A percentile compares a stretch with the other conserved stretches of the same genome.
Evolutionary conservation across 2,329 filamentous ascomycete genomes (phyloP).

Genomic region (Blumeria graminis): DNA sequence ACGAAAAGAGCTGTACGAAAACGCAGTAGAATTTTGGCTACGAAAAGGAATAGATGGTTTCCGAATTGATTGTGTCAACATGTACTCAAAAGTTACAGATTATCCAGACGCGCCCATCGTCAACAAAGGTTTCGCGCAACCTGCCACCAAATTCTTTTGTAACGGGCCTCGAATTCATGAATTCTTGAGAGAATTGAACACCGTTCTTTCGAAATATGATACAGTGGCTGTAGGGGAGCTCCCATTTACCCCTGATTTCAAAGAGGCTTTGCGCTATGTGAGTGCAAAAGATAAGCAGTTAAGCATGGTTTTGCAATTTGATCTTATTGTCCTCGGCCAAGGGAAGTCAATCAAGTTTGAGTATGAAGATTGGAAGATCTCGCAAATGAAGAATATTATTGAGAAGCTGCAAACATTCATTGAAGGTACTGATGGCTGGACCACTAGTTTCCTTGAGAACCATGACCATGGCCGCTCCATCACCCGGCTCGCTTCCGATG

Average conservation of each 20-base stretch:
- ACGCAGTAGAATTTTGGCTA: constrained; percentile 57
- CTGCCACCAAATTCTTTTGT: constrained; percentile 17
- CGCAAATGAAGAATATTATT: constrained; percentile 24
- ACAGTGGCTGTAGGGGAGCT: constrained; percentile 47
- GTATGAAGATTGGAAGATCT: constrained; percentile 21
- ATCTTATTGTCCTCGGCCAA: constrained; percentile 31
- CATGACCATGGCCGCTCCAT: constrained; percentile 35
- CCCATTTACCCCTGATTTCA: constrained; percentile 31
- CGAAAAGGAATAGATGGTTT: constrained; percentile 48
- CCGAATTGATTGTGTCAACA: constrained; percentile 48
- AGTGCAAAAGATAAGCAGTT: constrained; percentile 26
- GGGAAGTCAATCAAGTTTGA: constrained; percentile 29
- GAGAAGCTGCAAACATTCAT: constrained; percentile 27
- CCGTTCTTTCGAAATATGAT: constrained; percentile 30
- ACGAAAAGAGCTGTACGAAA: constrained; percentile 42
- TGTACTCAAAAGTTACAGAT: constrained; percentile 37
- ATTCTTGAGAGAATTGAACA: constrained; percentile 38
- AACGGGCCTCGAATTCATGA: constrained; percentile 46
- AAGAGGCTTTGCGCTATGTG: constrained; percentile 27
- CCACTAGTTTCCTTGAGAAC: constrained; percentile 36
- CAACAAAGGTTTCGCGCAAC: constrained; percentile 21
- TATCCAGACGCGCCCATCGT: constrained; percentile 32
- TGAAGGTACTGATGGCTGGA: constrained; percentile 29
- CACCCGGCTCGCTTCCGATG: constrained; percentile 21
- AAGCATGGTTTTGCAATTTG: constrained; percentile 45